These are phyloP conservation scores for Myriosclerotinia duriaeana DNA, from an alignment of 2,329 filamentous ascomycete genomes.

Conservation along the genomic window DNA sequence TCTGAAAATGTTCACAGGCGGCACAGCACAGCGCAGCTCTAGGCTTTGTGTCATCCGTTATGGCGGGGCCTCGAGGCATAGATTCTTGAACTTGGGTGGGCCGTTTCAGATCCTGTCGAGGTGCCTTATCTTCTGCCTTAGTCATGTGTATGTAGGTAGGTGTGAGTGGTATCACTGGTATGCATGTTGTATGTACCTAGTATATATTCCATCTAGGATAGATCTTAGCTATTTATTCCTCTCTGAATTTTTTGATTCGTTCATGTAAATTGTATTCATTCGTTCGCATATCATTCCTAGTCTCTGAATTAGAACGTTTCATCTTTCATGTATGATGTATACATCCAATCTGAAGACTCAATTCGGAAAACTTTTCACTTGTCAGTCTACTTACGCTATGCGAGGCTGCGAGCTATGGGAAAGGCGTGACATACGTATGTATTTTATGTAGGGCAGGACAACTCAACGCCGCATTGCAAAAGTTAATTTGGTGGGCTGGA, in stretches of 20 bases:
- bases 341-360: constrained; percentile 9
- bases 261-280: neutral
- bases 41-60: constrained; percentile 6
- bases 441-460: constrained; percentile 12
- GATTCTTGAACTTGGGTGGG: constrained; percentile 3
- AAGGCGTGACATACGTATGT: constrained; percentile 11
- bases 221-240: neutral
- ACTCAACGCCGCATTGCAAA: constrained; percentile 17
- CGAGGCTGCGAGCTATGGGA: constrained; percentile 6
- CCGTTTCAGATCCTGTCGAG: constrained; percentile 14
- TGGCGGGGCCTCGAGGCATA: constrained; percentile 14
- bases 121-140: neutral
- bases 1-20: constrained; percentile 5
- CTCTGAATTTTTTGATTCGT: constrained; percentile 14
- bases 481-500: neutral
- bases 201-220: neutral
- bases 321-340: constrained; percentile 17
- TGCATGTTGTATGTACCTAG: constrained; percentile 3
- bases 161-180: neutral
- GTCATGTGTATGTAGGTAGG: neutral
- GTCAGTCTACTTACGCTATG: neutral
- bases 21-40: constrained; percentile 8
- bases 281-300: neutral
- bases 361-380: constrained; percentile 12
- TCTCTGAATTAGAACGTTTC: constrained; percentile 5